Conservation (phyloP, 129 eudicot species). For the Scalesia atractyloides region DNA sequence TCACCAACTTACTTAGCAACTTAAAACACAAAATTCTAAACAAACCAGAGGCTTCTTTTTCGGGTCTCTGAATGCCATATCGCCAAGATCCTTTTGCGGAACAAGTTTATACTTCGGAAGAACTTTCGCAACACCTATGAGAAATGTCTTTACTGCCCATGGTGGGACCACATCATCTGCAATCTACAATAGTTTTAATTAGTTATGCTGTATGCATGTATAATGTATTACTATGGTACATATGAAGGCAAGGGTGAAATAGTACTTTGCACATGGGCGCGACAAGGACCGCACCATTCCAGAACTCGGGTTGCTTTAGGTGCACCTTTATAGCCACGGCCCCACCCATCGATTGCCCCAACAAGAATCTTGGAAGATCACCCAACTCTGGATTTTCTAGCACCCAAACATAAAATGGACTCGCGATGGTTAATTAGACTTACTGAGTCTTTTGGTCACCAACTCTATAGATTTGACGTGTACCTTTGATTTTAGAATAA, state of each 20-base stretch:
- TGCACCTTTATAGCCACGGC: constrained; percentile 92
- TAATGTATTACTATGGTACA: neutral
- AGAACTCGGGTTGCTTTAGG: constrained; percentile 76
- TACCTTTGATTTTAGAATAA: constrained; percentile 79
- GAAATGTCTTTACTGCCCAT: constrained; percentile 58
- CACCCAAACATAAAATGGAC: constrained; percentile 7
- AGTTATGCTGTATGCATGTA: neutral
- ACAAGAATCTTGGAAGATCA: constrained; percentile 66
- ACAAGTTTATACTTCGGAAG: constrained; percentile 78
- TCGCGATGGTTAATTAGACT: neutral
- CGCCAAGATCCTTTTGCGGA: constrained; percentile 77
- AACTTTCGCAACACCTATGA: constrained; percentile 70
- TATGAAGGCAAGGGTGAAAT: constrained; percentile 24
- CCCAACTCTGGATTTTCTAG: constrained; percentile 69
- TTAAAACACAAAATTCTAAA: neutral
- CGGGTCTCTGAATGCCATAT: constrained; percentile 80
- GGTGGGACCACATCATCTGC: constrained; percentile 93
- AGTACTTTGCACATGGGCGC: constrained; percentile 99
- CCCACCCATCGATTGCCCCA: constrained; percentile 97
- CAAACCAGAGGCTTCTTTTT: constrained; percentile 54
- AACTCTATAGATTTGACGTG: constrained; percentile 12
- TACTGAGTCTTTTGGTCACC: neutral
- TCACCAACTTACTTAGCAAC: neutral
- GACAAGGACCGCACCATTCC: constrained; percentile 93
- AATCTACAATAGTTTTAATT: constrained; percentile 49